Evolutionary conservation across 495 filamentous ascomycete genomes (phyloP).

Genomic region (Trichoderma asperelloides): DNA sequence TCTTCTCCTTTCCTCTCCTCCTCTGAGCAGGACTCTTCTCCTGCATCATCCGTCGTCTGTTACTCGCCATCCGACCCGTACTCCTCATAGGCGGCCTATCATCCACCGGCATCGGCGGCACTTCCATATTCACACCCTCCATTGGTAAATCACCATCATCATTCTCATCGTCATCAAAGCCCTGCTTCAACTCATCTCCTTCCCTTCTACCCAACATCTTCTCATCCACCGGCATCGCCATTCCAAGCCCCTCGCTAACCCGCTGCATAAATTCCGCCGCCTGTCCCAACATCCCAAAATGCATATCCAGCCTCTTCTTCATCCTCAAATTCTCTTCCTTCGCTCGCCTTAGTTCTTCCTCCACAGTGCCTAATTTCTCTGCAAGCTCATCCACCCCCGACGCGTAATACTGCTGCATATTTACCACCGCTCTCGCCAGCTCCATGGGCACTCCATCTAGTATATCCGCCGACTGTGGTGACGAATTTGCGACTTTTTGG

Average conservation of each 20-base stretch:
- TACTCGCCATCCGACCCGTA: neutral
- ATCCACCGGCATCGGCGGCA: neutral
- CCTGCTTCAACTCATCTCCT: no score
- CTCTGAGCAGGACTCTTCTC: neutral
- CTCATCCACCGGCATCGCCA: neutral
- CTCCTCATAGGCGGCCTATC: neutral
- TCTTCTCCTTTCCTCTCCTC: neutral
- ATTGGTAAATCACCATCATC: neutral
- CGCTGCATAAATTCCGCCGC: neutral
- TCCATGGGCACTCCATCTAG: neutral
- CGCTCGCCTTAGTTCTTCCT: neutral
- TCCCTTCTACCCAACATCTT: neutral
- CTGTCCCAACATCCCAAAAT: neutral
- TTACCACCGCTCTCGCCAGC: neutral
- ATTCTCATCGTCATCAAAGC: neutral
- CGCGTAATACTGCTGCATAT: neutral
- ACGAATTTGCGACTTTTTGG: neutral
- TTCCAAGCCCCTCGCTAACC: neutral
- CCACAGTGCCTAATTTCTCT: neutral
- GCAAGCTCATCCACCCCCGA: neutral
- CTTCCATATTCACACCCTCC: neutral
- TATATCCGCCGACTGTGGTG: no score
- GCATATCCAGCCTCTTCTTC: neutral
- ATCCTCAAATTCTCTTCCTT: neutral
- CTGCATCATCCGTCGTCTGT: neutral